These are phyloP conservation scores for Turnera subulata DNA, from an alignment of 345 rosid species.

Conservation along the genomic window DNA sequence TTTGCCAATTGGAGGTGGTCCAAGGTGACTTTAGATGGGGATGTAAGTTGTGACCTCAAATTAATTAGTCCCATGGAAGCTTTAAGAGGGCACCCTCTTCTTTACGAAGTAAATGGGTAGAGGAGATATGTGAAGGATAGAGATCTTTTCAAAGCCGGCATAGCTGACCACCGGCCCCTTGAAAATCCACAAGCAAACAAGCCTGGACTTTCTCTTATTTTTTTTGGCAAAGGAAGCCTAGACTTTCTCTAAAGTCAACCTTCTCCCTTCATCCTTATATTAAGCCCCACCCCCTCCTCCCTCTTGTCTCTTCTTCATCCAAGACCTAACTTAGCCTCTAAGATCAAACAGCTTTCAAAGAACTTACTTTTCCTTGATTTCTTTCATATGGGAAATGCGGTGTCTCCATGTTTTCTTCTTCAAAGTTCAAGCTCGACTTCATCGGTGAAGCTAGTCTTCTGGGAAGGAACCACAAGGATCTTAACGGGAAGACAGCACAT, in stretches of 20 bases:
- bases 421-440: slow-evolving; percentile 8
- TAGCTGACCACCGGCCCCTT: slow-evolving; percentile 51
- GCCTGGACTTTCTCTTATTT: slow-evolving; percentile 11
- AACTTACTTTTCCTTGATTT: slow-evolving; percentile 5
- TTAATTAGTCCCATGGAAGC: too few species aligned
- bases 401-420: slow-evolving; percentile 35
- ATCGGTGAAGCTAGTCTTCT: slow-evolving; percentile 50
- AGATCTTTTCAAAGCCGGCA: slow-evolving; percentile 41
- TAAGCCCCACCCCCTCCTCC: slow-evolving; percentile 15
- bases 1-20: not conserved
- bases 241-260: slow-evolving; percentile 19
- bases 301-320: not conserved
- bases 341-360: too few species aligned
- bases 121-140: not conserved
- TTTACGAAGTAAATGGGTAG: not conserved
- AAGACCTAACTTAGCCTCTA: too few species aligned
- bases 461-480: slow-evolving; percentile 49
- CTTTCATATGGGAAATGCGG: slow-evolving; percentile 42
- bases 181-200: slow-evolving; percentile 4
- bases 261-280: slow-evolving; percentile 11
- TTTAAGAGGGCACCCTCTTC: not conserved
- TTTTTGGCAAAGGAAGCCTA: too few species aligned
- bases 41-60: not conserved
- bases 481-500: slow-evolving; percentile 45
- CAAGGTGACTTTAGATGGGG: not conserved